Conservation (phyloP, 306 rosid genomes). For the Cicer bijugum region DNA sequence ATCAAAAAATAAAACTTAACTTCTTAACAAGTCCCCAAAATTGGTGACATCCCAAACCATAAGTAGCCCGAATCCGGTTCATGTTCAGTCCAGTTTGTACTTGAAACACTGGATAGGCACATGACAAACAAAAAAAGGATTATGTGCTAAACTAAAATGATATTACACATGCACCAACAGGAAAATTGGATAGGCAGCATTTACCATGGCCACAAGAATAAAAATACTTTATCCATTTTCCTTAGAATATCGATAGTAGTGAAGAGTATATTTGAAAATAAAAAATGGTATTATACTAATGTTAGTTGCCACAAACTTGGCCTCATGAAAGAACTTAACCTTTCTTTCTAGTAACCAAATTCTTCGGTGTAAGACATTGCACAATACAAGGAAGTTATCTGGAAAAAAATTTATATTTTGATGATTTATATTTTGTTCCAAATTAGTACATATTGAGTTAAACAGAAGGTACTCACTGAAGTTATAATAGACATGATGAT, state of each 20-base stretch:
- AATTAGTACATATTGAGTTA: slow-evolving; percentile 39
- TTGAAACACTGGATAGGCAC: not conserved
- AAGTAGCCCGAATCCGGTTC: slow-evolving; percentile 15
- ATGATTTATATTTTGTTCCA: slow-evolving; percentile 4
- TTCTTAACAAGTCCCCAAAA: slow-evolving; percentile 1
- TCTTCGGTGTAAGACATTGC: slow-evolving; percentile 5
- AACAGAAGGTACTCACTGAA: slow-evolving; percentile 31
- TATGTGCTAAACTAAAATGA: not conserved
- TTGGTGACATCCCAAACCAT: not conserved
- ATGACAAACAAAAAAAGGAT: not conserved
- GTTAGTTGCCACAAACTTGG: slow-evolving; percentile 26
- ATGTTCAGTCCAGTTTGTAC: slow-evolving; percentile 9
- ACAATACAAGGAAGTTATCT: slow-evolving; percentile 43
- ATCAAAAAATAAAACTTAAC: slow-evolving; percentile 3
- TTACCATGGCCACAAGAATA: slow-evolving; percentile 23
- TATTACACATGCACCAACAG: not conserved
- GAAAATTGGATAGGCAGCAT: not conserved
- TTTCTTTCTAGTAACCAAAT: slow-evolving; percentile 35
- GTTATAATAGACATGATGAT: slow-evolving; percentile 40
- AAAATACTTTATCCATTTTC: slow-evolving; percentile 18
- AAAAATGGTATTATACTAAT: slow-evolving; percentile 27
- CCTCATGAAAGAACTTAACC: slow-evolving; percentile 39
- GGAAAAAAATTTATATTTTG: slow-evolving; percentile 29
- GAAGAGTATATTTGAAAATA: slow-evolving; percentile 7
- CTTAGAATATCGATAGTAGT: slow-evolving; percentile 17